Evolutionary conservation across 225 moss, liverwort and hornwort genomes (phyloP).

Genomic region (Physcomitrium patens): DNA sequence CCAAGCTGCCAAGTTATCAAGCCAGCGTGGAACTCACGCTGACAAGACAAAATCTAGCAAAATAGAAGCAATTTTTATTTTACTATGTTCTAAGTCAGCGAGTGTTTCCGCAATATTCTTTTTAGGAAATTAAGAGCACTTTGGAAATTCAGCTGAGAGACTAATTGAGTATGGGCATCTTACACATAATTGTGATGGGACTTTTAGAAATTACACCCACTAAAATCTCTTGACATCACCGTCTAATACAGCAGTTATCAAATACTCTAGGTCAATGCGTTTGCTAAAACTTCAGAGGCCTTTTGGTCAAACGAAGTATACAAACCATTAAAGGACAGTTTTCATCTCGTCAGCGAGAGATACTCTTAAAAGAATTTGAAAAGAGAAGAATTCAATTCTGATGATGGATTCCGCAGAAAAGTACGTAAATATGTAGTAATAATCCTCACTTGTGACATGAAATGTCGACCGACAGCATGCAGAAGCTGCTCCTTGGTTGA

Average conservation of each 20-base stretch:
- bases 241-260: background rate
- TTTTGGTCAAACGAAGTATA: background rate
- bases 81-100: background rate
- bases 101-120: no score
- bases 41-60: background rate
- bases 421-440: background rate
- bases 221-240: background rate
- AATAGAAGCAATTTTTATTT: background rate
- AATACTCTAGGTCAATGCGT: background rate
- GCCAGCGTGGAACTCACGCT: background rate
- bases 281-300: conserved; percentile 14
- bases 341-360: background rate
- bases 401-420: background rate
- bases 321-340: background rate
- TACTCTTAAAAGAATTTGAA: background rate
- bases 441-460: conserved; percentile 61
- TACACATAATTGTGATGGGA: conserved; percentile 14
- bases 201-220: background rate
- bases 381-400: background rate
- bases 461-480: conserved; percentile 64
- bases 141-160: no score
- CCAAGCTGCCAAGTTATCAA: background rate
- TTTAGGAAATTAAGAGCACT: no score
- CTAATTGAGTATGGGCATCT: background rate
- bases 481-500: conserved; percentile 72